phyloP scores from a whole-genome alignment of 2,329 filamentous ascomycete genomes.

The Claviceps cyperi region DNA sequence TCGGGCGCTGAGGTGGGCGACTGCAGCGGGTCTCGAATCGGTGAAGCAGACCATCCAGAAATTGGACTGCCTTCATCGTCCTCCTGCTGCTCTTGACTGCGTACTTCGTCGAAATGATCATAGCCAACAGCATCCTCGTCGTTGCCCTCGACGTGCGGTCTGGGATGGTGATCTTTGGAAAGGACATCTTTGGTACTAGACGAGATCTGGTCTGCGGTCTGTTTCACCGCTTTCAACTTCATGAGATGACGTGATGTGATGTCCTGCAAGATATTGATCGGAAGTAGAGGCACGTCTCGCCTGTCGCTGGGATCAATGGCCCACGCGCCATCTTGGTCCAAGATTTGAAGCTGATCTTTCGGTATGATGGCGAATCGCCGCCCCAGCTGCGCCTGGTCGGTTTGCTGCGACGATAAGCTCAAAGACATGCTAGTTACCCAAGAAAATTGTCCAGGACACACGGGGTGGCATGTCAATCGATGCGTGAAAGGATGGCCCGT shows the following conservation, averaged over 20 bases:
- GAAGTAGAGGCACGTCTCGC: slow-evolving; percentile 19
- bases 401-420: slow-evolving; percentile 11
- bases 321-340: slow-evolving; percentile 24
- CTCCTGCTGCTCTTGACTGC: neutral
- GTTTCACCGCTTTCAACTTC: slow-evolving; percentile 1
- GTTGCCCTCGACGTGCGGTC: neutral
- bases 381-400: slow-evolving; percentile 12
- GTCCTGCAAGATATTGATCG: slow-evolving; percentile 20
- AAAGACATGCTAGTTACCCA: slow-evolving; percentile 13
- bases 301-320: slow-evolving; percentile 12
- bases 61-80: neutral
- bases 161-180: neutral
- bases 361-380: slow-evolving; percentile 20
- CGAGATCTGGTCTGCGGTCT: neutral
- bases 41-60: slow-evolving; percentile 12
- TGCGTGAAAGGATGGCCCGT: neutral
- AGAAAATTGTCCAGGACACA: neutral
- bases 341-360: slow-evolving; percentile 23
- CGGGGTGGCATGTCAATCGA: neutral
- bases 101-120: neutral
- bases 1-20: neutral
- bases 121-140: neutral
- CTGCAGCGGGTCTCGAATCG: neutral
- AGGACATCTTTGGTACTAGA: neutral
- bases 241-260: slow-evolving; percentile 13